These are phyloP conservation scores for Pythium oligandrum DNA, from an alignment of 352 stramenopile species.

Conservation along the genomic window DNA sequence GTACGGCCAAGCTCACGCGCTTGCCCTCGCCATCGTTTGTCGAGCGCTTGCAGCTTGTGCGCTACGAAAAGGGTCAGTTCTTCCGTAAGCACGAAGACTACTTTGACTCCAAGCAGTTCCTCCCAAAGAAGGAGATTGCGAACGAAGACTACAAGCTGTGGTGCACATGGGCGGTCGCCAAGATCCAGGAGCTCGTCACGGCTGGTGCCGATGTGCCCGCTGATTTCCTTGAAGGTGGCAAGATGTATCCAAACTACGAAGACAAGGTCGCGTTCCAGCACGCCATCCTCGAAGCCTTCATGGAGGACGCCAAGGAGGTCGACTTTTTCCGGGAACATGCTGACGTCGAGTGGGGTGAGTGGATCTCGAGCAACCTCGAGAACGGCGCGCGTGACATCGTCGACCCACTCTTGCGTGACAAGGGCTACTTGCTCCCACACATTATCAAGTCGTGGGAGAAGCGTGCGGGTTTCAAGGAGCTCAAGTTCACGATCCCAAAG, in stretches of 20 bases:
- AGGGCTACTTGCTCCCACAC: slow-evolving; percentile 59
- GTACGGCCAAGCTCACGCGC: slow-evolving; percentile 41
- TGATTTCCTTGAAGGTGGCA: slow-evolving; percentile 27
- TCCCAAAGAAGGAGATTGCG: slow-evolving; percentile 36
- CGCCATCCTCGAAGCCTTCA: slow-evolving; percentile 37
- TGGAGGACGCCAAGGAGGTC: slow-evolving; percentile 35
- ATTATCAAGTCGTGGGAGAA: slow-evolving; percentile 70
- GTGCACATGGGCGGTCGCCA: slow-evolving; percentile 38
- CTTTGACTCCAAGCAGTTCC: slow-evolving; percentile 66
- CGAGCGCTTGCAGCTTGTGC: slow-evolving; percentile 63
- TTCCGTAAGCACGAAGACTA: slow-evolving; percentile 79
- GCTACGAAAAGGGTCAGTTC: slow-evolving; percentile 64
- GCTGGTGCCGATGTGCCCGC: slow-evolving; percentile 25
- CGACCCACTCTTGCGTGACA: slow-evolving; percentile 35
- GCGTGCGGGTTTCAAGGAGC: slow-evolving; percentile 20
- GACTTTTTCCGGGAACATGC: slow-evolving; percentile 59
- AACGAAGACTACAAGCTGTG: slow-evolving; percentile 37
- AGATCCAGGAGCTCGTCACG: slow-evolving; percentile 23
- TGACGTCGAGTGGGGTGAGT: slow-evolving; percentile 41
- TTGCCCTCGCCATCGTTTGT: slow-evolving; percentile 43
- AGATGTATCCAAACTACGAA: slow-evolving; percentile 38
- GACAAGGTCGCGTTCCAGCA: slow-evolving; percentile 51
- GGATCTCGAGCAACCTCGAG: slow-evolving; percentile 42
- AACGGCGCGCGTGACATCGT: slow-evolving; percentile 43
- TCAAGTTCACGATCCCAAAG: slow-evolving; percentile 57